Base-by-base conservation (phyloP, 2,329 filamentous ascomycete genomes). In the Penicillium sumatraense region DNA sequence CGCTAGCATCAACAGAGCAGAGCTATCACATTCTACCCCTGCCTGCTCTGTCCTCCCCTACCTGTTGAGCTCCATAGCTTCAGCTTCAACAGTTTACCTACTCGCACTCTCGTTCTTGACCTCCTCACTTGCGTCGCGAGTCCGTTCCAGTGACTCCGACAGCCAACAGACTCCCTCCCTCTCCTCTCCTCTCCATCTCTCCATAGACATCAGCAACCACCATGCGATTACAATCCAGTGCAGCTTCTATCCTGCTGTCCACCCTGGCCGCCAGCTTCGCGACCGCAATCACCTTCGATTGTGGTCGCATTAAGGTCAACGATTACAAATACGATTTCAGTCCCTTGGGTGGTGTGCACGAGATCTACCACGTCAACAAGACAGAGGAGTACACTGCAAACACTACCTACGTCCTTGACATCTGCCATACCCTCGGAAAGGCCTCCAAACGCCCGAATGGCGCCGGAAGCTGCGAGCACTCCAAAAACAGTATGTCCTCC, bases 251-350 rank as follows among this genome's bases (percentile, higher is more conserved):
- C 18, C 54, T 72, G 24, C 55, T 73, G 31, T 63, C 71, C 38
- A 42, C 65, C 14, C 46, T 70, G 10, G 52, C 72, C 9, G 57
- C 72, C 14, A 49, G 62, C n/a, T 57, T 75, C 11, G 62, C 60
- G 9, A 56, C 68, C 9, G 72, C 72, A 1, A 41, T 62, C 36
- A 68, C 60, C 49, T 74, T 78, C 59, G 71, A 77, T 61, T 78
- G 76, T 66, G 54, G 61, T 6, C 49, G 74, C 29, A 69, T 78
- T 50, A 67, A 63, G 24, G 59, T 69, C 21, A 70, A 75, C 46
- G 64, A 63, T 33, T 68, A 72, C 61, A 74, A 72, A 53, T 78
- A 75, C 50, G 70, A 78, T 52, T 62, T 78, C 26, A 73, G 68
- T 33, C 60, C 68, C 31, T 64, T 78, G 38, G 68, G 67, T 36